Percentiles rank a stretch among this genome's conserved stretches.
Conservation (phyloP, 495 filamentous ascomycete species). For the Alectoria sarmentosa region DNA sequence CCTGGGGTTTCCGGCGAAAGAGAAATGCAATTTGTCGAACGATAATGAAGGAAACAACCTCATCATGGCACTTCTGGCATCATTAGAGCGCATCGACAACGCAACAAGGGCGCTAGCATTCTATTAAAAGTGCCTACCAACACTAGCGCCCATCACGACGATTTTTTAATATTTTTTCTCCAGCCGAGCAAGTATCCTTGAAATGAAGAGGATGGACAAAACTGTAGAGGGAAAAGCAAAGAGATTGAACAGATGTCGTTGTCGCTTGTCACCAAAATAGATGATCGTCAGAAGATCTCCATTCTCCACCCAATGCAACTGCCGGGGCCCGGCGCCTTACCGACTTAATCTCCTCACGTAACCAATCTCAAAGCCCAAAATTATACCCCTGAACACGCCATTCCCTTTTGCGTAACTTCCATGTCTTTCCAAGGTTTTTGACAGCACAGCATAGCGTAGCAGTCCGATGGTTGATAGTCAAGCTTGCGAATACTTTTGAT, state of each 20-base stretch:
- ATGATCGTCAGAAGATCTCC: conserved; percentile 5
- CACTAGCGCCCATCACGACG: too few species aligned
- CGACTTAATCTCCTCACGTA: too few species aligned
- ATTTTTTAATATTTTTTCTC: too few species aligned
- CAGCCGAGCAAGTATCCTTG: neutral
- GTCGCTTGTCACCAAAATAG: neutral
- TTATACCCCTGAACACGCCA: neutral
- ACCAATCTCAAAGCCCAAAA: too few species aligned
- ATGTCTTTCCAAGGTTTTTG: conserved; percentile 9
- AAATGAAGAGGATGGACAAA: neutral
- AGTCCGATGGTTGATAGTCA: neutral
- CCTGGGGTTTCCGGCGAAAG: neutral
- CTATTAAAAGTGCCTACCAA: too few species aligned
- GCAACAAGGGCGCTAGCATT: neutral
- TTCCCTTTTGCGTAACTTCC: conserved; percentile 8
- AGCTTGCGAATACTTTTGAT: neutral
- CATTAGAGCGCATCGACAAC: neutral
- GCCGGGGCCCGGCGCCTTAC: neutral
- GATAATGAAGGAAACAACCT: neutral
- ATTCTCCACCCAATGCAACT: neutral
- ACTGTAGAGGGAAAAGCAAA: too few species aligned
- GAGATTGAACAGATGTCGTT: neutral
- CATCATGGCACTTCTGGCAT: neutral
- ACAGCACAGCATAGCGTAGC: neutral
- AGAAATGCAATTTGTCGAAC: neutral